Evolutionary conservation across 148 eudicot species (phyloP).

Genomic region (Spergularia marina): DNA sequence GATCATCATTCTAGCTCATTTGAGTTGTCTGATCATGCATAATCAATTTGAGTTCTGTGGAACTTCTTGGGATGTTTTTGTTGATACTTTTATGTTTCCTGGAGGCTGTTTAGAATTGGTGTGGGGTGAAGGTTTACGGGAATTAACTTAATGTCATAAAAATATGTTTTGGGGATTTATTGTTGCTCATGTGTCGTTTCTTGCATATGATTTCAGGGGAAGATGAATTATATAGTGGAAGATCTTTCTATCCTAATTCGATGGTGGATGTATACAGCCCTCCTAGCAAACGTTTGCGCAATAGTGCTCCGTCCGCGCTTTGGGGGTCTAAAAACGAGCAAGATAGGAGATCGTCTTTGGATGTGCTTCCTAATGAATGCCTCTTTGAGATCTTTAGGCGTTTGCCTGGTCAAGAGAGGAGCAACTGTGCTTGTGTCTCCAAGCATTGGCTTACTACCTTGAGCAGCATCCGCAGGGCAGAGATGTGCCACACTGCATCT

Average conservation of each 20-base stretch:
- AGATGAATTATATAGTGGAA: slow-evolving; percentile 45
- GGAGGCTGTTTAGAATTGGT: neutral
- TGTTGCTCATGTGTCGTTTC: slow-evolving; percentile 25
- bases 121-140: no score
- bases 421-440: slow-evolving; percentile 77
- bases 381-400: slow-evolving; percentile 83
- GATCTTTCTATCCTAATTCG: slow-evolving; percentile 40
- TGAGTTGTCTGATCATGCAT: neutral
- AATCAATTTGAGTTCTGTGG: neutral
- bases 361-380: slow-evolving; percentile 87
- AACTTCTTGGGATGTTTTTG: neutral
- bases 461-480: slow-evolving; percentile 50
- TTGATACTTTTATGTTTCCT: neutral
- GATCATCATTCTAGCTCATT: slow-evolving; percentile 11
- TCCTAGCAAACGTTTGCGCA: slow-evolving; percentile 59
- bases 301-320: slow-evolving; percentile 38
- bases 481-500: slow-evolving; percentile 27
- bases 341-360: slow-evolving; percentile 45
- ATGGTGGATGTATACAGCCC: slow-evolving; percentile 45
- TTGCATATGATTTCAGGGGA: slow-evolving; percentile 51
- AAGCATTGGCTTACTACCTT: slow-evolving; percentile 81
- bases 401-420: slow-evolving; percentile 66
- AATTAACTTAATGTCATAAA: neutral
- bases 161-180: neutral
- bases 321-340: slow-evolving; percentile 33